Evolutionary conservation across 2,329 filamentous ascomycete species (phyloP).

Genomic region (Cytospora leucostoma): DNA sequence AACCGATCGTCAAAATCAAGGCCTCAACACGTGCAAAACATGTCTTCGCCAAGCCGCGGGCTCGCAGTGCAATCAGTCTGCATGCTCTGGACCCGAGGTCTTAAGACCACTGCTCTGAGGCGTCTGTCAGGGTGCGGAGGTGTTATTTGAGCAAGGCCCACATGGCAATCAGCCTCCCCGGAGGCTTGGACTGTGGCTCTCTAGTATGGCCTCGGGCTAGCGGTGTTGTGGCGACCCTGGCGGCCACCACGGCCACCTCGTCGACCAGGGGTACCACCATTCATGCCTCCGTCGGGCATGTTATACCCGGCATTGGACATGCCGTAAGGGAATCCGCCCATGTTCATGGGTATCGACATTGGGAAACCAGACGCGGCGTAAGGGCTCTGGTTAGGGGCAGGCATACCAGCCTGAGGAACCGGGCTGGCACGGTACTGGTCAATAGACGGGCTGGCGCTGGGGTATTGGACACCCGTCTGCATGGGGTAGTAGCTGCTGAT

Average conservation of each 20-base stretch:
- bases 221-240: slow-evolving; percentile 25
- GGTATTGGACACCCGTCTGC: slow-evolving; percentile 58
- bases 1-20: not conserved
- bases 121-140: not conserved
- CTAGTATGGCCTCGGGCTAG: slow-evolving; percentile 26
- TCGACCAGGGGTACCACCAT: slow-evolving; percentile 21
- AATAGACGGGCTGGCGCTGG: slow-evolving; percentile 48
- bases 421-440: slow-evolving; percentile 61
- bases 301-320: slow-evolving; percentile 26
- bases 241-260: slow-evolving; percentile 26
- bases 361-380: slow-evolving; percentile 55
- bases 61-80: not conserved
- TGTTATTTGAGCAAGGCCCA: not conserved
- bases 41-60: not conserved
- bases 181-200: not conserved
- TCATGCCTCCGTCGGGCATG: slow-evolving; percentile 25
- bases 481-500: slow-evolving; percentile 62
- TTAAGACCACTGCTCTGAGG: not conserved
- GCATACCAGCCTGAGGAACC: slow-evolving; percentile 41
- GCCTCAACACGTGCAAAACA: not conserved
- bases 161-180: not conserved
- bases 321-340: slow-evolving; percentile 49
- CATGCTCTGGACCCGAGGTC: not conserved
- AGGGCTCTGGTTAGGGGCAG: slow-evolving; percentile 45
- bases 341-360: slow-evolving; percentile 41